Evolutionary conservation across 106 monocot species (phyloP).

Genomic region (Gastrodia elata): DNA sequence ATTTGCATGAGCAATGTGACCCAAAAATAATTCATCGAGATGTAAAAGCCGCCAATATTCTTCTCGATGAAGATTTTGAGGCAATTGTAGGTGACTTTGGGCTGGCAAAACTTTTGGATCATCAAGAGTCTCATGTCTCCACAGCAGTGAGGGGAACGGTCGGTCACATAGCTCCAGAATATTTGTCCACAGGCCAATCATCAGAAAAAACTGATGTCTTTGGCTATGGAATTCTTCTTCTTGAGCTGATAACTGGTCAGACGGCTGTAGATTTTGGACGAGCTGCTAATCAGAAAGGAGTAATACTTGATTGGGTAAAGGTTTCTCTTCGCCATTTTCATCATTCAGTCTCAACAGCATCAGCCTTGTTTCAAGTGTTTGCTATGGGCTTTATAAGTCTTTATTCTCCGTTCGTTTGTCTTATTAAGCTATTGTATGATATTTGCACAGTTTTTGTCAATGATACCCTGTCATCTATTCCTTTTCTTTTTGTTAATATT

Average conservation of each 20-base stretch:
- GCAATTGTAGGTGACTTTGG: conserved; percentile 55
- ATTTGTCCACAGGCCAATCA: conserved; percentile 7
- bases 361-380: neutral
- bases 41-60: conserved; percentile 9
- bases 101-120: conserved; percentile 47
- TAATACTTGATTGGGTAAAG: conserved; percentile 53
- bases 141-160: conserved; percentile 50
- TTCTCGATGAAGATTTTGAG: conserved; percentile 19
- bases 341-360: neutral
- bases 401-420: too few relatives aligned
- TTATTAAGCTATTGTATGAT: too few relatives aligned
- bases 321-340: neutral
- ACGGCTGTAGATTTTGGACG: conserved; percentile 43
- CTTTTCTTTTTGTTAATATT: too few relatives aligned
- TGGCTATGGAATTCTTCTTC: conserved; percentile 45
- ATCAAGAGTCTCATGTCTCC: conserved; percentile 42
- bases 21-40: conserved; percentile 11
- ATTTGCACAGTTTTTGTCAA: too few relatives aligned
- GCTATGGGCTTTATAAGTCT: too few relatives aligned
- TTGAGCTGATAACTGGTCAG: conserved; percentile 48
- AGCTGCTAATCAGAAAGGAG: conserved; percentile 38
- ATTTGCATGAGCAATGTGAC: conserved; percentile 37
- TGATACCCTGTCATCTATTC: too few relatives aligned
- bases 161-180: conserved; percentile 36
- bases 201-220: conserved; percentile 10